Percentiles rank a stretch among this genome's conserved stretches.
phyloP scores from a whole-genome alignment of 768 basidiomycete genomes.

The Sistotremastrum niveocremeum region DNA sequence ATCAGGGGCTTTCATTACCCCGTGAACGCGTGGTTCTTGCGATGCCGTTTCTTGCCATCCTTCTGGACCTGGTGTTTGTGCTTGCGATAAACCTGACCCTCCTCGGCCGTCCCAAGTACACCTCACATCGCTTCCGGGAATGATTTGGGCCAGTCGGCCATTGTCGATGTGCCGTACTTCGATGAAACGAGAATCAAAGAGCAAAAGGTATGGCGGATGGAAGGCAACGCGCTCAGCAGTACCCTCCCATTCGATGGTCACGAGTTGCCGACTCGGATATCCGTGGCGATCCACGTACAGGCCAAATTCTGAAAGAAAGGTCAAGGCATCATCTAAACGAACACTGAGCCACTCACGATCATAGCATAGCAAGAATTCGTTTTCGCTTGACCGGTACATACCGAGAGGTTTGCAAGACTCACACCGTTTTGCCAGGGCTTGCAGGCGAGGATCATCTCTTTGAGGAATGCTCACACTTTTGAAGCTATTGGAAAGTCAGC shows the following conservation, averaged over 20 bases:
- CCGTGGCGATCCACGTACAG: slow-evolving; percentile 88
- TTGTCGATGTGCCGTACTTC: slow-evolving; percentile 78
- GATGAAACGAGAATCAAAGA: slow-evolving; percentile 83
- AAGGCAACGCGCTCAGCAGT: slow-evolving; percentile 79
- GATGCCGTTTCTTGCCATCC: slow-evolving; percentile 35
- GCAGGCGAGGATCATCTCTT: slow-evolving; percentile 52
- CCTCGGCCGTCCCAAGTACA: slow-evolving; percentile 86
- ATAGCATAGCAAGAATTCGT: slow-evolving; percentile 83
- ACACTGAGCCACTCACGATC: slow-evolving; percentile 39
- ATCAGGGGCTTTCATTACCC: slow-evolving; percentile 58
- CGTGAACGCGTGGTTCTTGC: slow-evolving; percentile 77
- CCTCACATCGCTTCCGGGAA: slow-evolving; percentile 66
- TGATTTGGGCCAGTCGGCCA: slow-evolving; percentile 69
- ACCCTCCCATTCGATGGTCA: slow-evolving; percentile 90
- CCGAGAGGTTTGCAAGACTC: slow-evolving; percentile 74
- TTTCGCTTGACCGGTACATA: slow-evolving; percentile 80
- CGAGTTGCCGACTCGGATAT: slow-evolving; percentile 56
- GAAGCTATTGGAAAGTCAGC: slow-evolving; percentile 34
- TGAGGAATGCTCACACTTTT: slow-evolving; percentile 84
- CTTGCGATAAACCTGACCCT: slow-evolving; percentile 14
- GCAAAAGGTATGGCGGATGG: slow-evolving; percentile 77
- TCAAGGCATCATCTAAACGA: not conserved
- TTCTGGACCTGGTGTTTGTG: slow-evolving; percentile 27
- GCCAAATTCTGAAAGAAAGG: slow-evolving; percentile 54
- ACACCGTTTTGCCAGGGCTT: slow-evolving; percentile 64